Evolutionary conservation across 495 filamentous ascomycete genomes (phyloP).

Genomic region (Apiosordaria backusii): DNA sequence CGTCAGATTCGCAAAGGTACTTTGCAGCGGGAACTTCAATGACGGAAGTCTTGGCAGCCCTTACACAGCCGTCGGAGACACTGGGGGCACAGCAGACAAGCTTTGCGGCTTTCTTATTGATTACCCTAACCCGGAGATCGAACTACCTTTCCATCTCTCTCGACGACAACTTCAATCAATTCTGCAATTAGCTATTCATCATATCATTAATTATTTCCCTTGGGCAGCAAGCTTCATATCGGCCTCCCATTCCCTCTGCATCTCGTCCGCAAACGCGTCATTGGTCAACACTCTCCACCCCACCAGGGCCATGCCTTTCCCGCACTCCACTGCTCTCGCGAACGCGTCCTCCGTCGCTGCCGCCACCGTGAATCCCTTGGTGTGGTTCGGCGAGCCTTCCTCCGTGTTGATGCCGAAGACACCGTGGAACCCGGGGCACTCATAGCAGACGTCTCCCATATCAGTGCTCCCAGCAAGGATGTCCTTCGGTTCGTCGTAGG

Average conservation of each 20-base stretch:
- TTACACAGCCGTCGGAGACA: background rate
- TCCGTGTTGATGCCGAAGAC: conserved; percentile 50
- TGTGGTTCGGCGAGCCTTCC: conserved; percentile 50
- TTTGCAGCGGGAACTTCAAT: background rate
- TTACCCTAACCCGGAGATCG: too few species aligned
- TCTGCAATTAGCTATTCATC: background rate
- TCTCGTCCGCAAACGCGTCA: conserved; percentile 41
- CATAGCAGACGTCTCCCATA: conserved; percentile 56
- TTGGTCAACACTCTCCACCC: conserved; percentile 49
- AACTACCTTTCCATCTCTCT: too few species aligned
- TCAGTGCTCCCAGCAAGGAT: conserved; percentile 44
- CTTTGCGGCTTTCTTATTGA: background rate
- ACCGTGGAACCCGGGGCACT: conserved; percentile 56
- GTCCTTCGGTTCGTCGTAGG: conserved; percentile 39
- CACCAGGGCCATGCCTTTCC: conserved; percentile 55
- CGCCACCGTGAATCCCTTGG: conserved; percentile 50
- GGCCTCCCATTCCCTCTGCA: conserved; percentile 40
- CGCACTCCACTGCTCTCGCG: conserved; percentile 45
- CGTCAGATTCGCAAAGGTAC: background rate
- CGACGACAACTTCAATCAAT: background rate
- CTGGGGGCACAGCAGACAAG: background rate
- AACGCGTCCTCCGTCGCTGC: conserved; percentile 50
- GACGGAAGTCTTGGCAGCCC: background rate
- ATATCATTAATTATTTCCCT: conserved; percentile 15
- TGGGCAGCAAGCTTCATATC: conserved; percentile 32